These are phyloP conservation scores for Microsporum ferrugineum DNA, from an alignment of 2,329 filamentous ascomycete species.

Conservation along the genomic window DNA sequence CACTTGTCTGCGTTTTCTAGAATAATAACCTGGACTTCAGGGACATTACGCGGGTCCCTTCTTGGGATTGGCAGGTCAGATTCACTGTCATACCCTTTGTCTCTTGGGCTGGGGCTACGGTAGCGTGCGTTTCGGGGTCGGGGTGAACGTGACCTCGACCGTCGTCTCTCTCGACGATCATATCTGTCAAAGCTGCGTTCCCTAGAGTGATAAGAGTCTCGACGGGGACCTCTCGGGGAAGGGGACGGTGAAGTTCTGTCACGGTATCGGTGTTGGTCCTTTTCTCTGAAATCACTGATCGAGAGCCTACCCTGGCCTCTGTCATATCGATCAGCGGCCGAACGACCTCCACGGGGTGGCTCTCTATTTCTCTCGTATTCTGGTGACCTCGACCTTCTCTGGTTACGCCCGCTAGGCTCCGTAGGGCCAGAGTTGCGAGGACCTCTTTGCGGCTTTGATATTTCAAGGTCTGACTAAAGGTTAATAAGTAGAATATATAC, in stretches of 20 bases:
- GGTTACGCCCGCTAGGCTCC: slow-evolving; percentile 17
- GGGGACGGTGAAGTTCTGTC: not conserved
- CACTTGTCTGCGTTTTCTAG: slow-evolving; percentile 60
- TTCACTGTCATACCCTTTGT: slow-evolving; percentile 43
- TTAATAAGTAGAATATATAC: not conserved
- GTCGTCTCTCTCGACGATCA: slow-evolving; percentile 38
- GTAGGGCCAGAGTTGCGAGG: slow-evolving; percentile 48
- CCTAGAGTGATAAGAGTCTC: slow-evolving; percentile 23
- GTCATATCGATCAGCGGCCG: slow-evolving; percentile 36
- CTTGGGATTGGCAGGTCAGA: slow-evolving; percentile 60
- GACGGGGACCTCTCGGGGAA: not conserved
- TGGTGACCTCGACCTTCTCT: slow-evolving; percentile 52
- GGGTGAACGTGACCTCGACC: slow-evolving; percentile 53
- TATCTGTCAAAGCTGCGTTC: slow-evolving; percentile 39
- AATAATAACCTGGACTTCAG: slow-evolving; percentile 80
- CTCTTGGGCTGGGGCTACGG: slow-evolving; percentile 56
- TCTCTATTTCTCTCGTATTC: slow-evolving; percentile 42
- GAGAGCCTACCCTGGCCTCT: slow-evolving; percentile 28
- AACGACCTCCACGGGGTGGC: slow-evolving; percentile 22
- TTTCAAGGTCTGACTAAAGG: slow-evolving; percentile 60
- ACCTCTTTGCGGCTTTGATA: slow-evolving; percentile 78
- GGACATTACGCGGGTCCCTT: slow-evolving; percentile 61
- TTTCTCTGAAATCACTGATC: slow-evolving; percentile 37
- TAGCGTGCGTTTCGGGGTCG: slow-evolving; percentile 51
- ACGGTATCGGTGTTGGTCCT: slow-evolving; percentile 20